Evolutionary conservation across 495 filamentous ascomycete genomes (phyloP).

Genomic region (Acidomyces sp.): DNA sequence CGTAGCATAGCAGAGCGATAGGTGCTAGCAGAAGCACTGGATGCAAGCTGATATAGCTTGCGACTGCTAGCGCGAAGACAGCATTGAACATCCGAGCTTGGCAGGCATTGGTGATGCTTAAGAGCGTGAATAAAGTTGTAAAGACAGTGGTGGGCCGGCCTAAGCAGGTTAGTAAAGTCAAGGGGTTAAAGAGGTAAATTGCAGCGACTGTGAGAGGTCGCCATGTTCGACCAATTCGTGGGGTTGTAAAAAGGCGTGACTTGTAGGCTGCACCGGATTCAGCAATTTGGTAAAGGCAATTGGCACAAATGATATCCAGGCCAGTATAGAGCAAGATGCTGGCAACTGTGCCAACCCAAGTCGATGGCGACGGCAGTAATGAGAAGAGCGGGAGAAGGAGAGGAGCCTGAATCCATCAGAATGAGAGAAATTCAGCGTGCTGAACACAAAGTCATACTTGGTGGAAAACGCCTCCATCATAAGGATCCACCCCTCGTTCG

Average conservation of each 20-base stretch:
- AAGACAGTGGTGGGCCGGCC: slow-evolving; percentile 87
- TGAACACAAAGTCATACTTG: slow-evolving; percentile 41
- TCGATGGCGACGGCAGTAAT: slow-evolving; percentile 45
- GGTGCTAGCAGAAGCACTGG: slow-evolving; percentile 77
- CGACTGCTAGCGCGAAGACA: slow-evolving; percentile 76
- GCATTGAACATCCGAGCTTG: slow-evolving; percentile 56
- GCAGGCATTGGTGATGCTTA: slow-evolving; percentile 73
- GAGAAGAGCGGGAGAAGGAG: slow-evolving; percentile 84
- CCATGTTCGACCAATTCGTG: slow-evolving; percentile 65
- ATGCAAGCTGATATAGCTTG: slow-evolving; percentile 84
- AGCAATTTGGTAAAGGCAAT: slow-evolving; percentile 71
- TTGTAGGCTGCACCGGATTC: slow-evolving; percentile 64
- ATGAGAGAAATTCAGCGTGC: slow-evolving; percentile 1
- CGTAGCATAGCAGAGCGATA: slow-evolving; percentile 68
- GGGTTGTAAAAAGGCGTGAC: slow-evolving; percentile 61
- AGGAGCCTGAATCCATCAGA: slow-evolving; percentile 68
- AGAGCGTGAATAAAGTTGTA: slow-evolving; percentile 75
- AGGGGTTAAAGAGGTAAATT: slow-evolving; percentile 87
- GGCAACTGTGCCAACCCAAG: slow-evolving; percentile 33
- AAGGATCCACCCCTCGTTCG: slow-evolving; percentile 89
- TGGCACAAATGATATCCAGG: slow-evolving; percentile 70
- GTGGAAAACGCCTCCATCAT: slow-evolving; percentile 95
- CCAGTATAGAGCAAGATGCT: slow-evolving; percentile 64
- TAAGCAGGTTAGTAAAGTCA: slow-evolving; percentile 83
- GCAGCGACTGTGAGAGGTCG: slow-evolving; percentile 65